Evolutionary conservation across 441 rosid species (phyloP), one percentile per base, ranked within the genome.

Genomic region (Syzygium malaccense): DNA sequence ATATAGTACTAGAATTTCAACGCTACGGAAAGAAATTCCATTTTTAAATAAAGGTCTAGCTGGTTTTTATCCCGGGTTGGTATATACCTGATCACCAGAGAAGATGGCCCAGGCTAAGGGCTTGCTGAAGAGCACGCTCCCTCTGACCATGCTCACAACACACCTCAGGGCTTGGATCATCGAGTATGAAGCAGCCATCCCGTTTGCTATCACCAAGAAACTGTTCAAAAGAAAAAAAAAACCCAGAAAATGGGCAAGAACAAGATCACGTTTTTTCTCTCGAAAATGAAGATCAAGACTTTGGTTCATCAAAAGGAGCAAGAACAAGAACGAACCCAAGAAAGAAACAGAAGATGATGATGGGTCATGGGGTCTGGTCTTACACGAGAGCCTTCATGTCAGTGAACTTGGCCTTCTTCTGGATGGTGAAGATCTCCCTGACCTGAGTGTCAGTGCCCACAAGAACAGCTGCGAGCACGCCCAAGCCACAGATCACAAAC

Each of bases 351-450:
- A 87, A 15, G 49, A 55, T 14, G 32, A 75, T 33, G 33, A 75
- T 66, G 20, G 78, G 5, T 41, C 7, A 19, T 19, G 48, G 48
- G 55, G 87, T 28, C 68, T 33, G 86, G 88, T 87, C 97, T 90
- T 92, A 98, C 99, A 96, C 96, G 48, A 98, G 96, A 30, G 99
- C 96, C 92, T 96, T 98, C 98, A 96, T 95, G 92, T 96, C 99
- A 19, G 98, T 95, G 89, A 91, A 96, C 88, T 83, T 94, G 14
- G 99, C 99, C 89, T 85, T 92, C 95, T 94, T 95, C 91, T 87
- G 92, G 86, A 96, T 95, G 6, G 95, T 86, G 90, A 98, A 96
- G 92, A 98, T 95, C 66, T 92, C 93, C 89, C 90, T 95, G 87
- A 94, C 96, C 89, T 98, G 96, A 54, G 96, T 41, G 89, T 96